Percentiles rank a stretch among this genome's conserved stretches.
Conservation (phyloP, 257 asterid genomes). For the Rubia yunnanensis region DNA sequence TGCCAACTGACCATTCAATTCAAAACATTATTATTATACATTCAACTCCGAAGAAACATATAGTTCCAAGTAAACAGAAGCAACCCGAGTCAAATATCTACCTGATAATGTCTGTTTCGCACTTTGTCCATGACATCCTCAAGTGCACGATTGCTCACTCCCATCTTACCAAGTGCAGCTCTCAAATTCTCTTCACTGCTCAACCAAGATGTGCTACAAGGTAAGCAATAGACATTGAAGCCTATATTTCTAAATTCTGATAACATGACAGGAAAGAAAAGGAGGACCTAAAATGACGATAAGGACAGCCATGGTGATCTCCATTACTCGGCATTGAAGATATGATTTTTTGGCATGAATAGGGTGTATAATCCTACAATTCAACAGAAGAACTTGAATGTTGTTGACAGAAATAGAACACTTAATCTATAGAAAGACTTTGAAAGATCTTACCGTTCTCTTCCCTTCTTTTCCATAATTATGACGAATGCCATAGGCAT, state of each 20-base stretch:
- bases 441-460: slow-evolving; percentile 54
- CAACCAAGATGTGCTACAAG: slow-evolving; percentile 18
- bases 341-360: slow-evolving; percentile 85
- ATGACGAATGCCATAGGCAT: slow-evolving; percentile 85
- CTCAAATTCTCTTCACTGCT: slow-evolving; percentile 82
- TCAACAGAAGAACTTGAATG: slow-evolving; percentile 7
- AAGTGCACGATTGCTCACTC: slow-evolving; percentile 59
- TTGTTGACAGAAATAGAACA: background rate
- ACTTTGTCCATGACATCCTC: slow-evolving; percentile 78
- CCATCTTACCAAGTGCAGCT: slow-evolving; percentile 84
- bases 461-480: slow-evolving; percentile 98
- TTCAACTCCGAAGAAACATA: background rate
- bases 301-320: slow-evolving; percentile 98
- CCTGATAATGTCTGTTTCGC: slow-evolving; percentile 87
- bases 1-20: slow-evolving; percentile 54
- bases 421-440: background rate
- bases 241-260: slow-evolving; percentile 6
- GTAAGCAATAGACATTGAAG: slow-evolving; percentile 1
- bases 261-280: slow-evolving; percentile 11
- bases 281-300: slow-evolving; percentile 86
- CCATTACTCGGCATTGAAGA: slow-evolving; percentile 81
- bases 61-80: background rate
- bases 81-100: slow-evolving; percentile 15
- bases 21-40: background rate
- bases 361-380: slow-evolving; percentile 97